phyloP scores from a whole-genome alignment of 768 basidiomycete species.

The Leccinum incarnatum region DNA sequence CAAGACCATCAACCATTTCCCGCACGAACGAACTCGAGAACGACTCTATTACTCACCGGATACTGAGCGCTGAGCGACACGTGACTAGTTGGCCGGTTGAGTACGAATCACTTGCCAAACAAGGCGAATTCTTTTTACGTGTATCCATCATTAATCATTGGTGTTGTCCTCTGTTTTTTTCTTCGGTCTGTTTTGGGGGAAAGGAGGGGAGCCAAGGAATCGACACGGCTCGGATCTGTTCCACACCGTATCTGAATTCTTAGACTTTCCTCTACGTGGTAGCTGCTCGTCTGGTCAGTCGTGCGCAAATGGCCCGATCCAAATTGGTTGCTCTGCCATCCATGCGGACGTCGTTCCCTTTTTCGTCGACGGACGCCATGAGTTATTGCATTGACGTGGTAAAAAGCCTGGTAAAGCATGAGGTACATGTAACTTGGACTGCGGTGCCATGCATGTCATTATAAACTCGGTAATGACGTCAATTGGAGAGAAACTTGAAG shows the following conservation, averaged over 20 bases:
- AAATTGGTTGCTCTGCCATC: background rate
- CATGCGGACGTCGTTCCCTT: background rate
- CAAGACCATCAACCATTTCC: too few relatives aligned
- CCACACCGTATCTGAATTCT: background rate
- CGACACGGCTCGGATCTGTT: constrained; percentile 4
- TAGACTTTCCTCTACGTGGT: background rate
- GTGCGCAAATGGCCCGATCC: background rate
- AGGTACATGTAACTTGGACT: background rate
- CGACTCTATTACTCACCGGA: too few relatives aligned
- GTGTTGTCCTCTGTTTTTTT: background rate
- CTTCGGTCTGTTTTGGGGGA: background rate
- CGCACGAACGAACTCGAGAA: too few relatives aligned
- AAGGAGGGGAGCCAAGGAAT: background rate
- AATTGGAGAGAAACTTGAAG: background rate
- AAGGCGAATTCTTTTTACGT: constrained; percentile 2
- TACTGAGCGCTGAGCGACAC: too few relatives aligned
- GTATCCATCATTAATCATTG: background rate
- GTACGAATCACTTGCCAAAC: background rate
- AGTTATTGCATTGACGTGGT: background rate
- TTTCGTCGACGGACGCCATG: background rate
- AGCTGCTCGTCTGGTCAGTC: background rate
- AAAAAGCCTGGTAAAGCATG: background rate
- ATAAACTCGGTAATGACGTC: background rate
- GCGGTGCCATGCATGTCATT: background rate
- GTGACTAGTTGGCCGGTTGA: too few relatives aligned